phyloP scores from a whole-genome alignment of 768 basidiomycete genomes.

The Hypsizygus marmoreus region DNA sequence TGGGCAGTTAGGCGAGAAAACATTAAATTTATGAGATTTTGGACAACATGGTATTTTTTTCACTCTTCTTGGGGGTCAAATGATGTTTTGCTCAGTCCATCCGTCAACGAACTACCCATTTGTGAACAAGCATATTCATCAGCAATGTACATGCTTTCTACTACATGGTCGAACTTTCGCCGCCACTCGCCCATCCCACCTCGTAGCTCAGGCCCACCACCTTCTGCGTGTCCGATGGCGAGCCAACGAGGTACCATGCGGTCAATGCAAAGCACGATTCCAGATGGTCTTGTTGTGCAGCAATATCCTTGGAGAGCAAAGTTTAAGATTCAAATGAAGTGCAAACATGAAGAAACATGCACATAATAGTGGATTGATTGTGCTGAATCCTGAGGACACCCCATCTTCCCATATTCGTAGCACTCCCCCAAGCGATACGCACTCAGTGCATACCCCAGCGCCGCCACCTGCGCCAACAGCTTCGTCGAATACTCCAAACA shows the following conservation, averaged over 20 bases:
- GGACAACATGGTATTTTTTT: too few relatives aligned
- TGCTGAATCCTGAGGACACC: constrained; percentile 95
- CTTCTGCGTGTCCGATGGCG: too few relatives aligned
- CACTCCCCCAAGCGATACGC: constrained; percentile 96
- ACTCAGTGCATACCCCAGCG: constrained; percentile 94
- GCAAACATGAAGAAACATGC: constrained; percentile 33
- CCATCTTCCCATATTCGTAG: constrained; percentile 99
- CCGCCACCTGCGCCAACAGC: constrained; percentile 91
- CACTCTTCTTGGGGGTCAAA: too few relatives aligned
- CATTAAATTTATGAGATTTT: too few relatives aligned
- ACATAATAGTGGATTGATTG: constrained; percentile 99
- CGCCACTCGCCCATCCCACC: too few relatives aligned
- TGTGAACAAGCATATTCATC: too few relatives aligned
- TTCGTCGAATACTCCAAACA: constrained; percentile 98
- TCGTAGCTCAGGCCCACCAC: too few relatives aligned
- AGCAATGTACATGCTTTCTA: too few relatives aligned
- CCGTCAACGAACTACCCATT: too few relatives aligned
- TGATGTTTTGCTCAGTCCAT: too few relatives aligned
- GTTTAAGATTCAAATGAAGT: constrained; percentile 9
- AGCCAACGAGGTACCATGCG: constrained; percentile 99
- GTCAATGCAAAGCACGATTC: constrained; percentile 98
- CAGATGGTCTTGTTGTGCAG: constrained; percentile 94
- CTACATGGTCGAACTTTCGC: too few relatives aligned
- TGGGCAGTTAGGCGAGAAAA: too few relatives aligned
- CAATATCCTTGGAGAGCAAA: constrained; percentile 75